Evolutionary conservation across 805 yeast species (phyloP).

Genomic region (Candida sanyiensis): DNA sequence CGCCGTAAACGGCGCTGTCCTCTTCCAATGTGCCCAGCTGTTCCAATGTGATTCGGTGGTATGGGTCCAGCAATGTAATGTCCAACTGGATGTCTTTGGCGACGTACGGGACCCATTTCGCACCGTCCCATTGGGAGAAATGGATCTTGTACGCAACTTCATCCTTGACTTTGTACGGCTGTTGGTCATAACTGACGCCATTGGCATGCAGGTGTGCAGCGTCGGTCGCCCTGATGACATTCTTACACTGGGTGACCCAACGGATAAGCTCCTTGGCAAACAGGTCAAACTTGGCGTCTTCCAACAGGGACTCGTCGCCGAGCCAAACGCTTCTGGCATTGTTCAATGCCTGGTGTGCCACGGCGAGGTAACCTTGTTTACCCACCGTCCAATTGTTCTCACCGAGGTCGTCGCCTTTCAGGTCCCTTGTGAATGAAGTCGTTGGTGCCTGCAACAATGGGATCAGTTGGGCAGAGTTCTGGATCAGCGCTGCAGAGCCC

Average conservation of each 20-base stretch:
- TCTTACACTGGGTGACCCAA: constrained; percentile 74
- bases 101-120: constrained; percentile 66
- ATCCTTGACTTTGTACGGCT: constrained; percentile 71
- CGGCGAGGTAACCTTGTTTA: constrained; percentile 67
- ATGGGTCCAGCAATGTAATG: constrained; percentile 89
- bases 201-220: constrained; percentile 50
- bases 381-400: constrained; percentile 72
- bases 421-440: constrained; percentile 53
- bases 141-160: constrained; percentile 48
- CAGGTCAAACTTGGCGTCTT: constrained; percentile 31
- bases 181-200: constrained; percentile 35
- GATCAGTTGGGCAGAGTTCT: constrained; percentile 60
- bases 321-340: constrained; percentile 79
- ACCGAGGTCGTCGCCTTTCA: constrained; percentile 39
- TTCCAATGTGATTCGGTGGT: constrained; percentile 68
- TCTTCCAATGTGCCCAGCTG: constrained; percentile 34
- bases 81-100: constrained; percentile 71
- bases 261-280: constrained; percentile 41
- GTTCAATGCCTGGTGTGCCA: constrained; percentile 71
- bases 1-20: constrained; percentile 40
- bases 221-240: constrained; percentile 51
- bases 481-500: constrained; percentile 66
- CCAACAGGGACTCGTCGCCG: constrained; percentile 59
- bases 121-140: constrained; percentile 44
- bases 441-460: constrained; percentile 66